Evolutionary conservation across 139 green algal species (phyloP), one percentile per base, ranked within the genome.

Genomic region (Closterium sp.): DNA sequence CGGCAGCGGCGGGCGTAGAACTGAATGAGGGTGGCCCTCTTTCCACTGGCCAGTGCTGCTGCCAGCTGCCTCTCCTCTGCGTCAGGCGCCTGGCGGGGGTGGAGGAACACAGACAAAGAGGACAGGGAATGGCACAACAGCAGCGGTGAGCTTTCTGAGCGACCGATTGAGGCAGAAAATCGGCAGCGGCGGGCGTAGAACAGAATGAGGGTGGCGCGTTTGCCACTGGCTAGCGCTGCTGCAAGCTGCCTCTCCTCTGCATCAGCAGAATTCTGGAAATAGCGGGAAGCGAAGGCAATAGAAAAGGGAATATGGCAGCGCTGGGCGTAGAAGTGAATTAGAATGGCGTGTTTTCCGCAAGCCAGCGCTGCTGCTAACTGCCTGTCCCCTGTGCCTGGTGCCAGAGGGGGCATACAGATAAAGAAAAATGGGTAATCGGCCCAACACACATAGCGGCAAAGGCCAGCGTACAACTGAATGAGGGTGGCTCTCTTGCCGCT

Each of bases 1-100:
- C 34, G 91, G 87, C 91, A 93, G 2, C n/a, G 31, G 21, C 19
- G 55, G 23, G 91, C 93, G 88, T 93, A 92, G 89, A 93, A 93
- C 84, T 81, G 28, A 8, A 93, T 28, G 28, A 93, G 34, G 7
- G 91, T 93, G 16, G 91, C 87, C 8, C 30, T 88, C 7, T 76
- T 91, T 23, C 43, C 90, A 28, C 34, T 83, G 6, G 86, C 86
- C 8, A 93, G 34, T 2, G 90, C 90, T 28, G 32, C 34, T 34
- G 90, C 90, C 19, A 93, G 64, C 21, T 25, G 19, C 38, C 86
- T 76, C 76, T 93, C 33, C 34, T 93, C 36, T 55, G 36, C 36
- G 36, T 55, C 36, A 55, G 36, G 36, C 36, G 4, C 4, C 36
- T 55, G 36, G 36, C 6, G 36, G 36, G 36, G 36, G 36, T 12